These are phyloP conservation scores for Pseudogymnoascus sp. DNA, from an alignment of 2,329 filamentous ascomycete genomes.

Conservation along the genomic window DNA sequence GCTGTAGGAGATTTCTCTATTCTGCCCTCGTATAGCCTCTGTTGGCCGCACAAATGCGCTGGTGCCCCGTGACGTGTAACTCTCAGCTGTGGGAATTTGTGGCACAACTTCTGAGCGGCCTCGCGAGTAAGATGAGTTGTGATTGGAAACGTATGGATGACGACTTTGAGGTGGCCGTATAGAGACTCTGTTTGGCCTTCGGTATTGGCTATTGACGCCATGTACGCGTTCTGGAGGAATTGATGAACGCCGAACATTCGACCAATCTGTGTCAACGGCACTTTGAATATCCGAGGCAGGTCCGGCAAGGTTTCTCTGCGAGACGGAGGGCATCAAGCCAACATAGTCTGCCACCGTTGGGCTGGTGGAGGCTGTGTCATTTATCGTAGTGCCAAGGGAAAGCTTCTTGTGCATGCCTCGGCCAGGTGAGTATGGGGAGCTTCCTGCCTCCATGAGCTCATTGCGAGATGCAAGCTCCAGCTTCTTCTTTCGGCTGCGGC, in stretches of 20 bases:
- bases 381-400: constrained; percentile 1
- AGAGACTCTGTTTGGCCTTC: neutral
- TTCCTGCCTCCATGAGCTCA: neutral
- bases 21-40: neutral
- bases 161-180: neutral
- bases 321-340: neutral
- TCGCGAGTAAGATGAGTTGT: neutral
- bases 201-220: neutral
- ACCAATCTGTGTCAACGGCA: neutral
- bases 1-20: neutral
- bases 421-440: neutral
- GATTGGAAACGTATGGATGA: neutral
- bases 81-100: neutral
- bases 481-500: neutral
- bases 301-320: neutral
- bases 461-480: neutral
- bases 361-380: neutral
- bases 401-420: neutral
- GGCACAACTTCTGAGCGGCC: neutral
- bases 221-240: neutral
- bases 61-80: neutral
- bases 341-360: neutral
- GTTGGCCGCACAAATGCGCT: neutral
- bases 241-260: neutral
- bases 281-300: neutral